Evolutionary conservation across 331 rosid genomes (phyloP).

Genomic region (Rhamnella rubrinervis): DNA sequence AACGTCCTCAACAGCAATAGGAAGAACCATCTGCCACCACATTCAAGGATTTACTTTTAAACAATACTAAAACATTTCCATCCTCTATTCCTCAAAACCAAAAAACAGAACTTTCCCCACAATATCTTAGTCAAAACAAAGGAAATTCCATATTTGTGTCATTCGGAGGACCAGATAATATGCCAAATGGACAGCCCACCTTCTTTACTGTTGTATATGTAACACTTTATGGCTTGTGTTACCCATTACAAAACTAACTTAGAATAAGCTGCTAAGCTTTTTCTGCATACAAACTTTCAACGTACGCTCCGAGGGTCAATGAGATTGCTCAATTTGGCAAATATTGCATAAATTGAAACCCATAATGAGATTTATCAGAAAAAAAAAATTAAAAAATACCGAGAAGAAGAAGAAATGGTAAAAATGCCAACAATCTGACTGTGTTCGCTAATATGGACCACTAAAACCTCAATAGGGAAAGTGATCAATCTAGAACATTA

Average conservation of each 20-base stretch:
- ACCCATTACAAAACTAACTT: no score
- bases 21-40: constrained; percentile 89
- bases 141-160: no score
- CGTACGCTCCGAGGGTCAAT: no score
- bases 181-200: background rate
- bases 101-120: background rate
- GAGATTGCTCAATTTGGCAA: no score
- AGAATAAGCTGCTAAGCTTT: no score
- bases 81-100: background rate
- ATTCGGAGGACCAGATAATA: no score
- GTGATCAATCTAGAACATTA: constrained; percentile 21
- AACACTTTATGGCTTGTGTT: no score
- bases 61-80: background rate
- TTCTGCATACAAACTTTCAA: no score
- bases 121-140: background rate
- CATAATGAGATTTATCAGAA: background rate
- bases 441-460: background rate
- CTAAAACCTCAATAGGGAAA: constrained; percentile 14
- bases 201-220: no score
- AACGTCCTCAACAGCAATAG: constrained; percentile 99
- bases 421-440: background rate
- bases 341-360: no score
- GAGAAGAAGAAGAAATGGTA: background rate
- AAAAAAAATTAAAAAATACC: background rate
- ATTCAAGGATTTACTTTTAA: constrained; percentile 23